Evolutionary conservation across 352 stramenopile genomes (phyloP).

Genomic region (Phytophthora citricola): DNA sequence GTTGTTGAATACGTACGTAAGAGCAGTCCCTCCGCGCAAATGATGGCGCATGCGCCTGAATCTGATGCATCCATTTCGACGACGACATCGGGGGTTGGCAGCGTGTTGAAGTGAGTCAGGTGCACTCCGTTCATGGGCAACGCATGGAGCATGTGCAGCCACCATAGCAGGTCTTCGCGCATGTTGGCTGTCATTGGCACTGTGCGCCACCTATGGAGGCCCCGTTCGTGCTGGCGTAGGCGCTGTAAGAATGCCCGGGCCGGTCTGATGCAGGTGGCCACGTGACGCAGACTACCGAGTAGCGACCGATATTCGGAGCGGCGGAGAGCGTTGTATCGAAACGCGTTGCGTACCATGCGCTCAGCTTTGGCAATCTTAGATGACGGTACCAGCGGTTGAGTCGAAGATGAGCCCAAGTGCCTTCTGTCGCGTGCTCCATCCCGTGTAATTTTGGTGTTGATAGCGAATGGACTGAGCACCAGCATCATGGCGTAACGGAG

Average conservation of each 20-base stretch:
- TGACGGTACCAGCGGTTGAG: not conserved
- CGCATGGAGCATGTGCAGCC: conserved; percentile 12
- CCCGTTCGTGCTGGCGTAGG: conserved; percentile 6
- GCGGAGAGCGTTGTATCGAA: not conserved
- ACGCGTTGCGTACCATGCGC: not conserved
- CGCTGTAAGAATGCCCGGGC: conserved; percentile 25
- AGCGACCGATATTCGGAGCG: conserved; percentile 15
- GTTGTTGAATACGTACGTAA: not conserved
- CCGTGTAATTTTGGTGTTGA: conserved; percentile 32
- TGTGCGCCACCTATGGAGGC: not conserved
- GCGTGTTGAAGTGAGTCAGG: conserved; percentile 10
- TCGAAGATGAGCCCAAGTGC: conserved; percentile 23
- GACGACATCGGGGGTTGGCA: conserved; percentile 1
- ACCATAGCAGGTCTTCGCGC: conserved; percentile 18
- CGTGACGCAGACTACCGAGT: conserved; percentile 20
- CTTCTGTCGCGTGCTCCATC: conserved; percentile 11
- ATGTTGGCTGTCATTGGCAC: conserved; percentile 10
- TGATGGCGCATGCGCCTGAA: conserved; percentile 9
- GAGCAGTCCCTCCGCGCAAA: not conserved
- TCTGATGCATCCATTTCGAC: conserved; percentile 29
- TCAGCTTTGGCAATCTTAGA: conserved; percentile 4
- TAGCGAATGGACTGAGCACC: conserved; percentile 2
- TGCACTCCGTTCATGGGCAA: conserved; percentile 20
- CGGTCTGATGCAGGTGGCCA: conserved; percentile 26
- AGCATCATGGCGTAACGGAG: conserved; percentile 14